Evolutionary conservation across 129 eudicot species (phyloP), one percentile per base, ranked within the genome.

Genomic region (Rutidosis leptorrhynchoides): DNA sequence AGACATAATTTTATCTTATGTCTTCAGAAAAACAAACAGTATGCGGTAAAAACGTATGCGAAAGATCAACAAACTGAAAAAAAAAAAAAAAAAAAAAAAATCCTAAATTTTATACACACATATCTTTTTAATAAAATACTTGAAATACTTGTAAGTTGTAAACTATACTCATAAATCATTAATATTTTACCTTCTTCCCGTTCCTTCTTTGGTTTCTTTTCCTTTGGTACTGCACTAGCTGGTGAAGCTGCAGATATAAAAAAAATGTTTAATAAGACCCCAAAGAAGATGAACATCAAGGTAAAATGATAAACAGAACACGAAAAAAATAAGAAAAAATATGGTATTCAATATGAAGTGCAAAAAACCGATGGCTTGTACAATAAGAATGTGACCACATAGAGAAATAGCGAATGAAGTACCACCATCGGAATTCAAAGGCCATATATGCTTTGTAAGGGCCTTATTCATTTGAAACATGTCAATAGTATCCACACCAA

Each of bases 391-490:
- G 37, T 3, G 35, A 54, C 22, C 24, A 6, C 16, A 29, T 8
- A 58, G 62, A 65, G 52, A 65, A 26, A 17, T 19, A 20, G 10
- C 28, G 30, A 40, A 74, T 52, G 70, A 2, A 60, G 27, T 82
- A 82, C 89, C 95, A 71, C 82, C 73, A 70, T 74, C 83, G 69
- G 90, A 79, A 79, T 84, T 78, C 76, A 85, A 48, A 24, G 94
- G 95, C 95, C 95, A 81, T 30, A 93, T 87, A 78, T 93, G 96
- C 83, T 85, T 83, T 20, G 95, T 45, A 25, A 93, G 84, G 68
- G 87, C 85, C 82, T 85, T 93, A 65, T 88, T 88, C 87, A 93
- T 93, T 74, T 93, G 91, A 68, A 88, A 86, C 87, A 88, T 88
- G 79, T 85, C 74, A 33, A 93, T 85, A 53, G 69, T 65, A 69